These are phyloP conservation scores for Lenwebbia sp. DNA, from an alignment of 345 rosid species.

Conservation along the genomic window DNA sequence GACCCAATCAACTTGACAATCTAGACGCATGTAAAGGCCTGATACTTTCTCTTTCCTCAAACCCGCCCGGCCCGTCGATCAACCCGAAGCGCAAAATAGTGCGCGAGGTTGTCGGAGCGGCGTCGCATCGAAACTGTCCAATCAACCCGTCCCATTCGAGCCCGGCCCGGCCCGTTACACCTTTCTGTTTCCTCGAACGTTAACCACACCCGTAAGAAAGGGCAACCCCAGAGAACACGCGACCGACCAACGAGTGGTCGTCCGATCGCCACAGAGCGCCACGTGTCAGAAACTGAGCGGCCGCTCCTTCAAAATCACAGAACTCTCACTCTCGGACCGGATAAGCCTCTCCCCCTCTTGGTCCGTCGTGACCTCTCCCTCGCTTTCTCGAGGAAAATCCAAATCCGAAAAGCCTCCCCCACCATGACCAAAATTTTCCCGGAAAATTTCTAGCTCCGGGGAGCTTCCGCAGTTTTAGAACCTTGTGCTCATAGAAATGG, in stretches of 20 bases:
- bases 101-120: background rate
- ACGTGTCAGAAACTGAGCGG: conserved; percentile 19
- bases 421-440: background rate
- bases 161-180: background rate
- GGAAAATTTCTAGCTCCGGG: background rate
- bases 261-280: background rate
- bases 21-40: background rate
- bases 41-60: background rate
- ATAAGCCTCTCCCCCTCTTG: conserved; percentile 23
- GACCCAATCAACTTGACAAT: background rate
- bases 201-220: background rate
- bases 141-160: background rate
- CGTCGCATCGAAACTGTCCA: background rate
- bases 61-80: background rate
- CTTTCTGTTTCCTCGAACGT: background rate
- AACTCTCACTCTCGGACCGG: conserved; percentile 3
- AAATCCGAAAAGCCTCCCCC: background rate
- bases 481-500: background rate
- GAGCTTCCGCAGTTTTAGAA: background rate
- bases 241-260: background rate
- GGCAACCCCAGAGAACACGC: background rate
- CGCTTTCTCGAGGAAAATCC: background rate
- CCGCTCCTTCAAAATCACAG: conserved; percentile 3
- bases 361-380: background rate
- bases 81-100: background rate